Evolutionary conservation across 1,284 basidiomycete species (phyloP).

Genomic region (Cryptococcus sp.): DNA sequence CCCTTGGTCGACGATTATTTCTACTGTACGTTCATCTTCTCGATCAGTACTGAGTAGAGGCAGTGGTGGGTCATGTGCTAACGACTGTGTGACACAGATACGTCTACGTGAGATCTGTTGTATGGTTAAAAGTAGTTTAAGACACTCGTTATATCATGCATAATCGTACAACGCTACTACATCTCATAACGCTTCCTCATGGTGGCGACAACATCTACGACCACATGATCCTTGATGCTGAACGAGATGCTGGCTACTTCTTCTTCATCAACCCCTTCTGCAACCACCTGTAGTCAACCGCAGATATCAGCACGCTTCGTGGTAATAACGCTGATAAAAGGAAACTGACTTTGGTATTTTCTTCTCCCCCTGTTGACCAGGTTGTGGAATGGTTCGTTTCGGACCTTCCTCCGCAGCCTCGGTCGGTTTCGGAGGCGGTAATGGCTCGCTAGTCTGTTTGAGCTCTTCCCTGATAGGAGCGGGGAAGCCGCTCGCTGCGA

Average conservation of each 20-base stretch:
- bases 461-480: constrained; percentile 48
- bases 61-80: background rate
- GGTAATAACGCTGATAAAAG: background rate
- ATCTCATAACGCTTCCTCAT: background rate
- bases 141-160: background rate
- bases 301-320: constrained; percentile 6
- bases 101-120: constrained; percentile 14
- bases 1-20: constrained; percentile 93
- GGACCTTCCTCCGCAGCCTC: constrained; percentile 3
- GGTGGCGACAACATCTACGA: constrained; percentile 2
- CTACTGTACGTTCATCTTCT: constrained; percentile 68
- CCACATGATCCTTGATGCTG: too few species aligned
- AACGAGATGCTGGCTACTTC: constrained; percentile 38
- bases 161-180: constrained; percentile 1
- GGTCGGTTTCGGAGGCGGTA: constrained; percentile 34
- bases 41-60: too few species aligned
- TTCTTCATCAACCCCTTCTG: constrained; percentile 53
- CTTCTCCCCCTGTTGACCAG: constrained; percentile 25
- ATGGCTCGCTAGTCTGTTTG: constrained; percentile 39
- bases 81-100: constrained; percentile 16
- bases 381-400: constrained; percentile 1
- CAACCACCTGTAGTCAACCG: constrained; percentile 36
- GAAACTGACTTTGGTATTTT: constrained; percentile 46
- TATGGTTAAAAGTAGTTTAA: too few species aligned
- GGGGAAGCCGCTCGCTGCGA: constrained; percentile 34